Base-by-base conservation (phyloP, 2,329 filamentous ascomycete genomes). In the Thelonectria olida region DNA sequence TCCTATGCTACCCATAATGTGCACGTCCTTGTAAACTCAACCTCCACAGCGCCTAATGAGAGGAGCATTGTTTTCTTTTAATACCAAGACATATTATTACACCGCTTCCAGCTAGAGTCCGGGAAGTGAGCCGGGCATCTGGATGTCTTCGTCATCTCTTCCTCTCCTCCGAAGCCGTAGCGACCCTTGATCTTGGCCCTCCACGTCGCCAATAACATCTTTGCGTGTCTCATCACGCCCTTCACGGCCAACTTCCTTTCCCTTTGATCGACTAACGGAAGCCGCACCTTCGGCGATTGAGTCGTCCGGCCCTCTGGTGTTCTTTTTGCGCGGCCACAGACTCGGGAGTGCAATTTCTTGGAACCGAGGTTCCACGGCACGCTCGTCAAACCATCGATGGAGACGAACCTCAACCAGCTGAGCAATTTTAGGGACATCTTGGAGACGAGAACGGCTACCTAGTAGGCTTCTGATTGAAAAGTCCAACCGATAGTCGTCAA, bases 381-480 rank as follows among this genome's bases (percentile, higher is more conserved):
- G 87, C 73, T 96, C 92, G 75, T 96, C 92, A 75, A 96, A 95
- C 92, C 92, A 96, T 55, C 88, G 87, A 77, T 96, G 92, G 15
- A 96, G 83, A 17, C 92, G 85, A 5, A 89, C 85, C 77, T 96
- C 92, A 39, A 96, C 88, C 2, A 96, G 82, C 74, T 95, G 91
- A 0, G 92, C 92, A 70, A 96, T 95, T 75, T 96, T 96, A 25
- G 92, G 92, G 1, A 96, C 91, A 74, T 96, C 92, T 73, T 96
- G 92, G 3, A 96, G 80, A 15, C 92, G 84, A 3, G 90, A 92
- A n/a, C 92, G 86, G 61, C 89, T 92, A 34, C 92, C 92, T 5
- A 96, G 85, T 13, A 96, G 83, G 54, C 91, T 93, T 63, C 91
- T 86, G 25, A 95, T 91, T 4, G 90, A 92, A 65, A 96, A 90